Evolutionary conservation across 2,329 filamentous ascomycete species (phyloP).

Genomic region (Aspergillus quadrilineatus): DNA sequence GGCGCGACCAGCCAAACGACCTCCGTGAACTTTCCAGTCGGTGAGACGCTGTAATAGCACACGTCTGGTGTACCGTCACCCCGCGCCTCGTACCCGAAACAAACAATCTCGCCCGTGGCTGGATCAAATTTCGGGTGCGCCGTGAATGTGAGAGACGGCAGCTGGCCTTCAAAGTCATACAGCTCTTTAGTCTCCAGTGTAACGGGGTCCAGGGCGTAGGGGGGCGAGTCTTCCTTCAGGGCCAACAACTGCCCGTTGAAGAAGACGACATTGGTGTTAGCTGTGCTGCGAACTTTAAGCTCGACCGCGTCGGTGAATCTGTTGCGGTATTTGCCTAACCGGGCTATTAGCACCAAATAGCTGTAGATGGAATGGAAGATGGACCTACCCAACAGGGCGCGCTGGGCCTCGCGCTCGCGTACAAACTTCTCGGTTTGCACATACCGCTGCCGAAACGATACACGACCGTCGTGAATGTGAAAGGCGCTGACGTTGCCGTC

Average conservation of each 20-base stretch:
- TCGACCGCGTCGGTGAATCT: conserved; percentile 40
- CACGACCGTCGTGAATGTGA: conserved; percentile 32
- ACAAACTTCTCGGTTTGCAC: conserved; percentile 45
- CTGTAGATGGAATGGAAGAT: background rate
- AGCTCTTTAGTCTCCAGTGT: conserved; percentile 52
- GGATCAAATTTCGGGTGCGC: conserved; percentile 56
- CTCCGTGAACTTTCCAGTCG: conserved; percentile 32
- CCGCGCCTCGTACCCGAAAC: conserved; percentile 50
- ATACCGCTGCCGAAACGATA: conserved; percentile 38
- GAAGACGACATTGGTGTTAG: conserved; percentile 61
- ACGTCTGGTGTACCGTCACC: conserved; percentile 43
- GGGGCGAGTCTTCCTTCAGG: conserved; percentile 56
- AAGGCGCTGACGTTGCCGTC: conserved; percentile 45
- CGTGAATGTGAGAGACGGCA: conserved; percentile 48
- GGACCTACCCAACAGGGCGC: conserved; percentile 26
- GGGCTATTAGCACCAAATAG: background rate
- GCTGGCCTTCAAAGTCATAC: conserved; percentile 52
- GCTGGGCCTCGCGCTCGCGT: conserved; percentile 39
- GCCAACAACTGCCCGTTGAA: conserved; percentile 51
- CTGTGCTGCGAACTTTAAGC: conserved; percentile 35
- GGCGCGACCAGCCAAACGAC: conserved; percentile 37
- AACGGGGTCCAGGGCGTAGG: conserved; percentile 50
- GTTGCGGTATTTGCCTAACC: conserved; percentile 41
- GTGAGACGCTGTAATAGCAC: conserved; percentile 34
- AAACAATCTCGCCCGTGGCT: conserved; percentile 51